Evolutionary conservation across 805 yeast species (phyloP).

Genomic region (Kodamaea laetipori): DNA sequence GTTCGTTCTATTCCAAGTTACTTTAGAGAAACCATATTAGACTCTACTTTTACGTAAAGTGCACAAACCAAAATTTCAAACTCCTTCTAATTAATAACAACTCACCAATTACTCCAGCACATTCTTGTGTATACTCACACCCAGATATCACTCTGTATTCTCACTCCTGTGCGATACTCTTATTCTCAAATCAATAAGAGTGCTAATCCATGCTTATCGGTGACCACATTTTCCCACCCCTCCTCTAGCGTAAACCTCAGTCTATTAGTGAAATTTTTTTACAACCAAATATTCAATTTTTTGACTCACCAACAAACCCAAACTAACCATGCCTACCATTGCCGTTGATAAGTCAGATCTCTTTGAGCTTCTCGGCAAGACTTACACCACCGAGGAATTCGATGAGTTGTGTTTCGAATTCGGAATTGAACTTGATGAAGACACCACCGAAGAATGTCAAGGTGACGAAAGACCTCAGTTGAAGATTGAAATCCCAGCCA

Average conservation of each 20-base stretch:
- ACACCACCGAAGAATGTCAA: conserved; percentile 76
- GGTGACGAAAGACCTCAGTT: conserved; percentile 92
- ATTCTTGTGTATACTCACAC: too few species aligned
- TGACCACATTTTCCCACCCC: conserved; percentile 4
- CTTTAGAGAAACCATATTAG: too few species aligned
- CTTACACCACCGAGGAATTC: conserved; percentile 79
- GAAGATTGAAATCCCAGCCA: conserved; percentile 96
- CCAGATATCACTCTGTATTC: too few species aligned
- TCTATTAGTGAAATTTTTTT: conserved; percentile 8
- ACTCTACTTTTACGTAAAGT: too few species aligned
- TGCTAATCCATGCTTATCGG: too few species aligned
- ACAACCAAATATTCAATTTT: conserved; percentile 4
- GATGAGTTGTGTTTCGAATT: conserved; percentile 97
- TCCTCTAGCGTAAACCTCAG: conserved; percentile 9
- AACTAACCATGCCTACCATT: conserved; percentile 82
- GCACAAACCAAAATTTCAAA: too few species aligned
- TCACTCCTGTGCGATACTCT: too few species aligned
- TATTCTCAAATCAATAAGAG: too few species aligned
- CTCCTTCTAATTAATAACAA: too few species aligned
- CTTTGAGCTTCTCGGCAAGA: conserved; percentile 68
- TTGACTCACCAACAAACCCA: conserved; percentile 14
- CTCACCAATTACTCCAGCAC: too few species aligned
- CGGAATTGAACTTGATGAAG: conserved; percentile 97
- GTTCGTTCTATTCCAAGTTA: too few species aligned
- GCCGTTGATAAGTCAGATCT: conserved; percentile 94